Evolutionary conservation across 345 rosid species (phyloP).

Genomic region (Eucalyptus marginata): DNA sequence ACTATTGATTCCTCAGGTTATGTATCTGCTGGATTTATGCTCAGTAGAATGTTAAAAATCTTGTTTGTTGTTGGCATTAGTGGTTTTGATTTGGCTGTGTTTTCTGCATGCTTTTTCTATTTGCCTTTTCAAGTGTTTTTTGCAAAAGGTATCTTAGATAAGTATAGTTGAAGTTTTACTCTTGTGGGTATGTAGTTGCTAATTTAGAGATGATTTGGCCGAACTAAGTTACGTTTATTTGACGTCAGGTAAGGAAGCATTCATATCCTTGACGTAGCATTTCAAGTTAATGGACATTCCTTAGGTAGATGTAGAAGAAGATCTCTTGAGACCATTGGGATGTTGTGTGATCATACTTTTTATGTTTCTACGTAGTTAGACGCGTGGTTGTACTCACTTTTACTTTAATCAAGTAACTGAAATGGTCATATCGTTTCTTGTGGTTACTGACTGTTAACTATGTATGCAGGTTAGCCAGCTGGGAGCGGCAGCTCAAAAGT

Average conservation of each 20-base stretch:
- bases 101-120: not conserved
- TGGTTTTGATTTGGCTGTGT: not conserved
- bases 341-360: not conserved
- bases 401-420: not conserved
- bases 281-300: not conserved
- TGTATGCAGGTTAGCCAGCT: slow-evolving; percentile 76
- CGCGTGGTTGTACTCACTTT: not conserved
- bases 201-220: not conserved
- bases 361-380: not conserved
- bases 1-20: slow-evolving; percentile 88
- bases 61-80: not conserved
- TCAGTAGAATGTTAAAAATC: not conserved
- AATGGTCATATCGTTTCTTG: not conserved
- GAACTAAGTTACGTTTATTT: not conserved
- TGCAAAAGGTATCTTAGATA: not conserved
- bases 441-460: not conserved
- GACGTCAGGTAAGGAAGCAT: not conserved
- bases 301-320: not conserved
- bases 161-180: not conserved
- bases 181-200: not conserved
- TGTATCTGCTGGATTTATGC: not conserved
- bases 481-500: slow-evolving; percentile 82
- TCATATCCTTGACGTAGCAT: not conserved
- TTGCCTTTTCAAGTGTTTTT: not conserved
- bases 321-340: not conserved